A percentile compares a stretch with the other conserved stretches of the same genome.
phyloP scores from a whole-genome alignment of 2,329 filamentous ascomycete species.

The Sporothrix inflata region DNA sequence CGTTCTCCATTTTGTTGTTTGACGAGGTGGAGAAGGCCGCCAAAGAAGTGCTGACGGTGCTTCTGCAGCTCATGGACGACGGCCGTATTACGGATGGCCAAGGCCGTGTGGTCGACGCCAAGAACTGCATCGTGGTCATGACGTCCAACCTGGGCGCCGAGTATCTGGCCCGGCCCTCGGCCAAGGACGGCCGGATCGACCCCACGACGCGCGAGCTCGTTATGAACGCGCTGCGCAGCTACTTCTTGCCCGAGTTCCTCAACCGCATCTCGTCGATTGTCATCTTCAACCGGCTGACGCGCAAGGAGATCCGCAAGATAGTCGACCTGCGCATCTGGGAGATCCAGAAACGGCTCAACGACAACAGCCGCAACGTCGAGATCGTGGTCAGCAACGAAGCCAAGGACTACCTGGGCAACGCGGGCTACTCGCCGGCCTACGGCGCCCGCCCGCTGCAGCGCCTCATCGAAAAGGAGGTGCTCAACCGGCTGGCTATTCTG shows the following conservation, averaged over 20 bases:
- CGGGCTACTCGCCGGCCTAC: slow-evolving; percentile 94
- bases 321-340: slow-evolving; percentile 87
- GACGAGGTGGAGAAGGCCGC: slow-evolving; percentile 99
- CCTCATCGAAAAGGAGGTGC: slow-evolving; percentile 94
- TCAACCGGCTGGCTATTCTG: slow-evolving; percentile 89
- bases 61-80: slow-evolving; percentile 99
- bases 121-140: slow-evolving; percentile 99
- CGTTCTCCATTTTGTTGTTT: slow-evolving; percentile 96
- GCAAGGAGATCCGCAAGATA: slow-evolving; percentile 88
- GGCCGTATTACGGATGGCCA: slow-evolving; percentile 98
- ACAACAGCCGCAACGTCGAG: slow-evolving; percentile 82
- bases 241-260: slow-evolving; percentile 97
- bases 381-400: slow-evolving; percentile 84
- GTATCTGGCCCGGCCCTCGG: slow-evolving; percentile 79
- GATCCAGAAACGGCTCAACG: slow-evolving; percentile 86
- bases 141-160: slow-evolving; percentile 97
- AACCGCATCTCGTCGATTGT: slow-evolving; percentile 96
- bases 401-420: slow-evolving; percentile 87
- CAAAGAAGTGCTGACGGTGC: slow-evolving; percentile 93
- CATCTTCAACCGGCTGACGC: slow-evolving; percentile 97
- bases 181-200: slow-evolving; percentile 83
- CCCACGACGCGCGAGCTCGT: slow-evolving; percentile 83
- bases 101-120: slow-evolving; percentile 90
- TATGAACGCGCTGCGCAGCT: slow-evolving; percentile 87
- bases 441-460: slow-evolving; percentile 86